A percentile compares a stretch with the other conserved stretches of the same genome.
phyloP scores from a whole-genome alignment of 192 early-diverging fungal genomes.

The Podila horticola region DNA sequence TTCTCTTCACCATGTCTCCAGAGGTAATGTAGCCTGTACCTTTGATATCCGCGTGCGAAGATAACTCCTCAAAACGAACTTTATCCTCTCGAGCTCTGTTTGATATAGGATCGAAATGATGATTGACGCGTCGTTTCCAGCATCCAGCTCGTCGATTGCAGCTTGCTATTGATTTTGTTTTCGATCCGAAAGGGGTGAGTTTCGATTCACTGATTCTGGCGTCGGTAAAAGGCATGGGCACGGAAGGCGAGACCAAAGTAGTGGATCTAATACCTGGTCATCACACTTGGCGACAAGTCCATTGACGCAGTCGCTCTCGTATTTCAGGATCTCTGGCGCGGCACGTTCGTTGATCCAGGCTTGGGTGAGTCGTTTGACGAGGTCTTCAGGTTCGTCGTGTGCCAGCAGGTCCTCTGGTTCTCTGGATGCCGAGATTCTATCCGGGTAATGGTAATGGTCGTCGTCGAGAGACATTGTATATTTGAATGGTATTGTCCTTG shows the following conservation, averaged over 20 bases:
- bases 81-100: slow-evolving; percentile 74
- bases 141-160: slow-evolving; percentile 41
- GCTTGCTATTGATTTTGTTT: slow-evolving; percentile 27
- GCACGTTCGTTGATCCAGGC: slow-evolving; percentile 77
- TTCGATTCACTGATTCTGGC: neutral
- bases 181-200: neutral
- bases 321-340: slow-evolving; percentile 72
- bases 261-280: slow-evolving; percentile 55
- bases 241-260: neutral
- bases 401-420: slow-evolving; percentile 2
- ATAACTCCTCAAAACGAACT: slow-evolving; percentile 72
- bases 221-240: neutral
- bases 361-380: slow-evolving; percentile 58
- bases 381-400: slow-evolving; percentile 29
- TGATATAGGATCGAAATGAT: slow-evolving; percentile 68
- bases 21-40: slow-evolving; percentile 24
- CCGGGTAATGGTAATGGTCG: slow-evolving; percentile 7
- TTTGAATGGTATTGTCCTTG: neutral
- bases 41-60: slow-evolving; percentile 71
- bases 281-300: slow-evolving; percentile 65
- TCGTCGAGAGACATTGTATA: slow-evolving; percentile 8
- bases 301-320: slow-evolving; percentile 53
- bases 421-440: slow-evolving; percentile 22
- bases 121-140: slow-evolving; percentile 52
- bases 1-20: too few relatives aligned